Percentiles rank a stretch among this genome's conserved stretches.
Evolutionary conservation across 225 moss, liverwort and hornwort species (phyloP).

Genomic region (Takakia lepidozioides): DNA sequence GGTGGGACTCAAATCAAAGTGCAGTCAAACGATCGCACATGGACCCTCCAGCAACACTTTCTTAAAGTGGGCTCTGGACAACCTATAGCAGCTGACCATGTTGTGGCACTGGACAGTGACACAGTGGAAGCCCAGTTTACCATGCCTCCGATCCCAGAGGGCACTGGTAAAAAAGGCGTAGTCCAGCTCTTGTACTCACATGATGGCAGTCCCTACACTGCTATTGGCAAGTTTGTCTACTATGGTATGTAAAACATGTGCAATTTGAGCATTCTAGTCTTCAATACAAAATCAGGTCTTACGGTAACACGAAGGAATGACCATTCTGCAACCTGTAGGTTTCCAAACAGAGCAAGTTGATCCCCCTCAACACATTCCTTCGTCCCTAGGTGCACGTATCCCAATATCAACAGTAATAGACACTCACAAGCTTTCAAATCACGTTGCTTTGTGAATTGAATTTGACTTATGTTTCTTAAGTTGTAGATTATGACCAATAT

Average conservation of each 20-base stretch:
- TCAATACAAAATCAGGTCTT: no score
- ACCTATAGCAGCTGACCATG: constrained; percentile 10
- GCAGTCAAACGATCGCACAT: constrained; percentile 10
- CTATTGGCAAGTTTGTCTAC: constrained; percentile 26
- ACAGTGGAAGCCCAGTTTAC: constrained; percentile 21
- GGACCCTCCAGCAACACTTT: constrained; percentile 20
- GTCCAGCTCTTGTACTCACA: constrained; percentile 22
- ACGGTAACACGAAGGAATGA: no score
- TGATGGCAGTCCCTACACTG: constrained; percentile 20
- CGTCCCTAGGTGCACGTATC: no score
- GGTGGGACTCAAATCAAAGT: constrained; percentile 26
- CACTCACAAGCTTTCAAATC: no score
- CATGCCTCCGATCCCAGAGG: constrained; percentile 23
- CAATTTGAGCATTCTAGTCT: no score
- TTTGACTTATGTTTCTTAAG: no score
- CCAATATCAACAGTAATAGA: no score
- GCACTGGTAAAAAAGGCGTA: constrained; percentile 23
- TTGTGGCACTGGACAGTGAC: constrained; percentile 13
- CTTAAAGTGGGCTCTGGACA: constrained; percentile 23
- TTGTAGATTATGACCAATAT: no score
- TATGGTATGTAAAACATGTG: constrained; percentile 15
- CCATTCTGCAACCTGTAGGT: no score
- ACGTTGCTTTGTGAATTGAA: no score
- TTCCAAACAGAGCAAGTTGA: no score
- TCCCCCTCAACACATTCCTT: no score